Base-by-base conservation (phyloP, 2,329 filamentous ascomycete genomes). In the Aspergillus chevalieri region DNA sequence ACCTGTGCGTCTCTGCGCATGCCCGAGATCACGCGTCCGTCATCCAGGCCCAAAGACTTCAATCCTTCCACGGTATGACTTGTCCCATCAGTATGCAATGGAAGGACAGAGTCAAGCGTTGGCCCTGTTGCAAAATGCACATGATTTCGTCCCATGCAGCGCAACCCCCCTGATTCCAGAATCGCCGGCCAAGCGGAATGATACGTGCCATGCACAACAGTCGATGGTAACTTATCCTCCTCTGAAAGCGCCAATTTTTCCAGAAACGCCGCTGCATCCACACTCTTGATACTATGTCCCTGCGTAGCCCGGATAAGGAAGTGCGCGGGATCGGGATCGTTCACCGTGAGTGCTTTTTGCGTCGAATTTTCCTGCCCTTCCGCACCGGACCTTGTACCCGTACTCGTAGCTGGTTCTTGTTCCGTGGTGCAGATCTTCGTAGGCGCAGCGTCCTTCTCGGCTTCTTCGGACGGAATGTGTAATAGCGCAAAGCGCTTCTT, bases 261-360 rank as follows among this genome's bases (percentile, higher is more conserved):
- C 3, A 95, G 80, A 2, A 94, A 78, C 0, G 79, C 79, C 43
- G 85, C 81, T n/a, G 82, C 82, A 24, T 88, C 85, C 33, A 85
- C 59, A 6, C 84, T 73, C 62, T 83, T 82, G 64, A 98, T 87
- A 60, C 83, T 89, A 74, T 97, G 93, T 48, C 93, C 93, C 73
- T 97, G 93, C 64, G 94, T 95, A 24, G 93, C 93, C 62, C 93
- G 89, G 71, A 98, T 96, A 28, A 94, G 78, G 74, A 85, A 96
- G 67, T 86, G 78, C 0, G 77, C 68, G 0, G 88, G 78, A 45
- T 86, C 74, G 7, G 67, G 52, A 43, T 70, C 66, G 22, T 62
- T 57, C 3, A 65, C 62, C n/a, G 67, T 57, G 12, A 72, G 57
- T n/a, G 69, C 66, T 34, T 66, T 61, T 17, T 61, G 58, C 12